Percentiles rank a stretch among this genome's conserved stretches.
These are phyloP conservation scores for Kodamaea plutei DNA, from an alignment of 1,139 yeast genomes.

Conservation along the genomic window DNA sequence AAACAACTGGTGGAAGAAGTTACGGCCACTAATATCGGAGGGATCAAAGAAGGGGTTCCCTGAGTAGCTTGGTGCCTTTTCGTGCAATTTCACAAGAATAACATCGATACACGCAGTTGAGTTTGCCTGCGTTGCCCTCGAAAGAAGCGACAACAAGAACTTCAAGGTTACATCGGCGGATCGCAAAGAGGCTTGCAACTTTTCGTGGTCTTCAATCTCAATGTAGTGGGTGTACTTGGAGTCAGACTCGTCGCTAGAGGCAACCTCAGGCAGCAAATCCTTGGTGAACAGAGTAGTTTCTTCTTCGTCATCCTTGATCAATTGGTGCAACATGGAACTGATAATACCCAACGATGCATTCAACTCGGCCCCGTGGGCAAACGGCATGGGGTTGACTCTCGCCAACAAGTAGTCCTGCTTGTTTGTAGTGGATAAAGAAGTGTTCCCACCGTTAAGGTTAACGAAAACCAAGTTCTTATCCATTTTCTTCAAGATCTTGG, in stretches of 20 bases:
- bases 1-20: slow-evolving; percentile 79
- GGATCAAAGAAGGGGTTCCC: slow-evolving; percentile 47
- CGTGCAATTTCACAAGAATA: slow-evolving; percentile 20
- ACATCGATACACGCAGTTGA: slow-evolving; percentile 56
- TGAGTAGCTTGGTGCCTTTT: slow-evolving; percentile 14
- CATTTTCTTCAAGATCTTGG: slow-evolving; percentile 82
- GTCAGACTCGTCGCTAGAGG: background rate
- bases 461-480: slow-evolving; percentile 62
- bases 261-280: background rate
- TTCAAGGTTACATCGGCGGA: slow-evolving; percentile 26
- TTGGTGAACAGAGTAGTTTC: slow-evolving; percentile 1
- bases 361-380: slow-evolving; percentile 67
- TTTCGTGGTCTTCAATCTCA: slow-evolving; percentile 4
- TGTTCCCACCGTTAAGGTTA: slow-evolving; percentile 10
- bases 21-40: slow-evolving; percentile 75
- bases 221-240: background rate
- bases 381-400: slow-evolving; percentile 70
- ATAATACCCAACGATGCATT: slow-evolving; percentile 51
- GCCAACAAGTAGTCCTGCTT: slow-evolving; percentile 65
- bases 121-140: slow-evolving; percentile 53
- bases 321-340: slow-evolving; percentile 47
- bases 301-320: slow-evolving; percentile 20
- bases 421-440: slow-evolving; percentile 50
- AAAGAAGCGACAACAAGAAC: slow-evolving; percentile 51
- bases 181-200: slow-evolving; percentile 5